A percentile compares a stretch with the other conserved stretches of the same genome.
Evolutionary conservation across 495 filamentous ascomycete species (phyloP).

Genomic region (Podospora sp.): DNA sequence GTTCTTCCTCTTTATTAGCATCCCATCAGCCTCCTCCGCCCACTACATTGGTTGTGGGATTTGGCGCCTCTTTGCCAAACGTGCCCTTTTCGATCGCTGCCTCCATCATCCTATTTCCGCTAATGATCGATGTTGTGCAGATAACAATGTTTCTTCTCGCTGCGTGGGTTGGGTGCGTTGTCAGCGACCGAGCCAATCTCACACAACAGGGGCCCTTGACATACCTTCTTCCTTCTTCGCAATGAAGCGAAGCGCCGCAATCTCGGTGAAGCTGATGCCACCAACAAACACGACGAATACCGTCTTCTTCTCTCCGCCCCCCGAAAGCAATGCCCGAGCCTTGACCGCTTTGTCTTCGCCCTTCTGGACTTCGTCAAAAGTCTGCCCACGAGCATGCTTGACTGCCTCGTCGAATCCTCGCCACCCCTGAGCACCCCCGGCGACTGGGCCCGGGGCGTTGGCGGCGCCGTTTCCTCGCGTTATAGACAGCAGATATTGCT

Average conservation of each 20-base stretch:
- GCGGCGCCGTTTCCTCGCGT: constrained; percentile 58
- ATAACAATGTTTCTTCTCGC: constrained; percentile 80
- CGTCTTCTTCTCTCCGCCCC: constrained; percentile 72
- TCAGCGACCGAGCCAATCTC: background rate
- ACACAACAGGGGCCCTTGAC: constrained; percentile 12
- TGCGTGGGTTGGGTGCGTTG: constrained; percentile 25
- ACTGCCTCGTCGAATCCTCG: constrained; percentile 86
- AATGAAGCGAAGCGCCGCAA: constrained; percentile 90
- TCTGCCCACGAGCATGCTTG: constrained; percentile 80
- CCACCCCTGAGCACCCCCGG: constrained; percentile 76
- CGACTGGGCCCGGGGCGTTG: constrained; percentile 48
- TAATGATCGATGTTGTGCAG: constrained; percentile 88
- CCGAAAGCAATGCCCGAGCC: constrained; percentile 80
- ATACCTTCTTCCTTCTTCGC: constrained; percentile 80
- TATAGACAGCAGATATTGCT: constrained; percentile 74
- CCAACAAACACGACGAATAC: constrained; percentile 94
- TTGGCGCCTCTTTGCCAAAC: constrained; percentile 54
- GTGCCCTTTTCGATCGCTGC: constrained; percentile 74
- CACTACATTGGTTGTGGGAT: background rate
- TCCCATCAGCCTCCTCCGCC: background rate
- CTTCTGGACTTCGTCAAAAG: constrained; percentile 90
- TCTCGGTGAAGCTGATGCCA: constrained; percentile 92
- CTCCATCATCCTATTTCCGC: constrained; percentile 87
- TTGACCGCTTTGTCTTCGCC: constrained; percentile 92
- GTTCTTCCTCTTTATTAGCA: background rate